phyloP scores from a whole-genome alignment of 2,329 filamentous ascomycete genomes.

The Aspergillus udagawae region DNA sequence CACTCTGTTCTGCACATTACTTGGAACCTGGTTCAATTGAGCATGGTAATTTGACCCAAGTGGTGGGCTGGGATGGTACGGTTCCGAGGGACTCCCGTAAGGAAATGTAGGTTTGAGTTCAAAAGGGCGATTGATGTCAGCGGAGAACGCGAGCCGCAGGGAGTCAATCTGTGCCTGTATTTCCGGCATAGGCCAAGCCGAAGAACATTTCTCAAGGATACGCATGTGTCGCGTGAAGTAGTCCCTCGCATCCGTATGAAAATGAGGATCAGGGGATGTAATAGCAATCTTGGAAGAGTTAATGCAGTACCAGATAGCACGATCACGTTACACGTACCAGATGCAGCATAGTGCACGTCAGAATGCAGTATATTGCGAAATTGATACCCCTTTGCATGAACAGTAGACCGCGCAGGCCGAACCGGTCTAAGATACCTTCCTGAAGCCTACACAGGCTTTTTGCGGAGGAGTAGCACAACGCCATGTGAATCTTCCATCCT shows the following conservation, averaged over 20 bases:
- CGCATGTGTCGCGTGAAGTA: conserved; percentile 95
- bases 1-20: conserved; percentile 46
- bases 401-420: conserved; percentile 73
- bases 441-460: conserved; percentile 82
- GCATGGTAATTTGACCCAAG: conserved; percentile 48
- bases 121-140: conserved; percentile 78
- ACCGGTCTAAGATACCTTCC: conserved; percentile 73
- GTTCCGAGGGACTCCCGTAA: conserved; percentile 71
- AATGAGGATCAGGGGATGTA: conserved; percentile 84
- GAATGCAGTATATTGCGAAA: conserved; percentile 87
- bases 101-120: conserved; percentile 84
- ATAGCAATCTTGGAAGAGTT: conserved; percentile 68
- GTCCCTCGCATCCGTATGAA: conserved; percentile 78
- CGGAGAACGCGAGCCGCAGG: conserved; percentile 85
- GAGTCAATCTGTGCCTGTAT: conserved; percentile 87
- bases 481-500: conserved; percentile 84
- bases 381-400: conserved; percentile 94
- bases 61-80: conserved; percentile 59
- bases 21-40: conserved; percentile 44
- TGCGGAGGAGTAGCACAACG: conserved; percentile 77
- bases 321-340: conserved; percentile 60
- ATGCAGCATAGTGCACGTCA: conserved; percentile 90
- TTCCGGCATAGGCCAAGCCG: conserved; percentile 81
- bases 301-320: not conserved
- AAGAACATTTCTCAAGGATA: conserved; percentile 79